phyloP scores from a whole-genome alignment of 345 rosid genomes.

The Abelmoschus esculentus region DNA sequence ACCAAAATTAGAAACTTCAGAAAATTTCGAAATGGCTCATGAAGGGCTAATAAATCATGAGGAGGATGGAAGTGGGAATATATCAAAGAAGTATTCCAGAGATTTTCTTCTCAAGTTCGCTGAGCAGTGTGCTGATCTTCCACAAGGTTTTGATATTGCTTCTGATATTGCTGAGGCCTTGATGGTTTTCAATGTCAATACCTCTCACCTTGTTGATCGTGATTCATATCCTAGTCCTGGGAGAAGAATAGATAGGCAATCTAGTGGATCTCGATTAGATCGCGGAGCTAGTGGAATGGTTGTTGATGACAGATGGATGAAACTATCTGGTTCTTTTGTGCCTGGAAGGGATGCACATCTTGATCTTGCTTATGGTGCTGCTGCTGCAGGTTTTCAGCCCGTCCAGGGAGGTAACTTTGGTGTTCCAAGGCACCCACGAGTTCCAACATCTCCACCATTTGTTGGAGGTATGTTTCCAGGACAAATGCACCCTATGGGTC shows the following conservation, averaged over 20 bases:
- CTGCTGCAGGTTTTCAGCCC: constrained; percentile 47
- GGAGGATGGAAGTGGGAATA: constrained; percentile 31
- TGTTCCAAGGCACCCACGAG: constrained; percentile 62
- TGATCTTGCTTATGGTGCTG: constrained; percentile 38
- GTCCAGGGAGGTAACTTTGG: constrained; percentile 73
- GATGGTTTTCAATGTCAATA: constrained; percentile 19
- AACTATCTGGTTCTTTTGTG: constrained; percentile 36
- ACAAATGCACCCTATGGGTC: constrained; percentile 61
- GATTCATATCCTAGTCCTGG: constrained; percentile 54
- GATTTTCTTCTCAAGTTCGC: constrained; percentile 83
- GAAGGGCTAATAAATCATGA: constrained; percentile 25
- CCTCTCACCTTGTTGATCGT: constrained; percentile 42
- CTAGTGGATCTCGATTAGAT: constrained; percentile 52
- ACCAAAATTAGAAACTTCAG: constrained; percentile 57
- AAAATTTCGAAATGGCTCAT: constrained; percentile 18
- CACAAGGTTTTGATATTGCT: constrained; percentile 45
- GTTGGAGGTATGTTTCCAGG: constrained; percentile 59
- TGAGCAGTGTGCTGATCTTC: constrained; percentile 60
- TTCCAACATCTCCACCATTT: constrained; percentile 39
- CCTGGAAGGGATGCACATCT: constrained; percentile 44
- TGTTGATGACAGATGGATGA: constrained; percentile 70
- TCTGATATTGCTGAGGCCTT: constrained; percentile 44
- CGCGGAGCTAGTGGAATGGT: constrained; percentile 54
- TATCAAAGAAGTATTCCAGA: constrained; percentile 75
- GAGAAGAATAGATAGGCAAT: constrained; percentile 55